phyloP scores from a whole-genome alignment of 805 yeast genomes.

The Grigorovia jiainica region DNA sequence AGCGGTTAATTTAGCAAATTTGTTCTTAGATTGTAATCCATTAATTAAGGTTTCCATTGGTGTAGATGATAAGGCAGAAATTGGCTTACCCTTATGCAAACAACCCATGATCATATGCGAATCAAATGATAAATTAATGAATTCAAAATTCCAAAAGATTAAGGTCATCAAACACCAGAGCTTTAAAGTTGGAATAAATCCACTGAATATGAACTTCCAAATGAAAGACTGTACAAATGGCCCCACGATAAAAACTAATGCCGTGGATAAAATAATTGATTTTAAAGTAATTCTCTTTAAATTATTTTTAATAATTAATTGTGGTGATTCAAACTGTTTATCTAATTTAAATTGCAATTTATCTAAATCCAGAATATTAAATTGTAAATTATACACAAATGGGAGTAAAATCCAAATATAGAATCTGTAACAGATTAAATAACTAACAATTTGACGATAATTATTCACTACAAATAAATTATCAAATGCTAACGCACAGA shows the following conservation, averaged over 20 bases:
- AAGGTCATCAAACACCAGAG: conserved; percentile 28
- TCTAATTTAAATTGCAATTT: conserved; percentile 39
- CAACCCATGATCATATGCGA: conserved; percentile 68
- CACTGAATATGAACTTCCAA: conserved; percentile 30
- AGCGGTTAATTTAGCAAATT: conserved; percentile 51
- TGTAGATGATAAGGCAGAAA: conserved; percentile 44
- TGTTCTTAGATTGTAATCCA: conserved; percentile 47
- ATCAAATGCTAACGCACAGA: conserved; percentile 18
- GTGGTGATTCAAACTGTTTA: conserved; percentile 32
- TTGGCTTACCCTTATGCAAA: conserved; percentile 52
- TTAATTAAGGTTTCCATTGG: conserved; percentile 56
- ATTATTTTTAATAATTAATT: conserved; percentile 22
- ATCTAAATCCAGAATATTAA: conserved; percentile 45
- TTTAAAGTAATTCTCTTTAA: conserved; percentile 31
- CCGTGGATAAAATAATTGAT: conserved; percentile 14
- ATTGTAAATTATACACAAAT: conserved; percentile 40
- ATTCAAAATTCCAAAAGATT: conserved; percentile 41
- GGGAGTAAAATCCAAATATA: conserved; percentile 33
- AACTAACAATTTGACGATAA: background rate
- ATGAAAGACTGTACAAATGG: conserved; percentile 28
- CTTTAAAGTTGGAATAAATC: conserved; percentile 25
- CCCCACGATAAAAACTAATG: conserved; percentile 15
- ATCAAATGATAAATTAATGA: conserved; percentile 46
- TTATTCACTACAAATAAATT: conserved; percentile 14
- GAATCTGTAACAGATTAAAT: conserved; percentile 9